phyloP scores from a whole-genome alignment of 371 early-diverging fungal genomes.

The Mucor lusitanicus region DNA sequence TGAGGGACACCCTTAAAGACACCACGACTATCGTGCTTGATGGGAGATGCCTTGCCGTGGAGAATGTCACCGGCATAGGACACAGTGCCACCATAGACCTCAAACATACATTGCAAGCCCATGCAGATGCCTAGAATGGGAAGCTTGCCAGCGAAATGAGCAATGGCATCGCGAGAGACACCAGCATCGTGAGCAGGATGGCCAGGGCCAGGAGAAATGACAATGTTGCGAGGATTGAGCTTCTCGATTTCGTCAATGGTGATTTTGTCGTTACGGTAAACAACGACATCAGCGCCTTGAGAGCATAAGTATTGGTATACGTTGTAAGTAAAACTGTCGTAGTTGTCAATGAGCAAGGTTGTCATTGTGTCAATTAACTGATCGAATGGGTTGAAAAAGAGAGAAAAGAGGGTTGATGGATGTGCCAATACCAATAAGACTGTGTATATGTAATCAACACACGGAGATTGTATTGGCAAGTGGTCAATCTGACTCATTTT shows the following conservation, averaged over 20 bases:
- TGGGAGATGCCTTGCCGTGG: constrained; percentile 90
- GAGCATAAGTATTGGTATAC: constrained; percentile 91
- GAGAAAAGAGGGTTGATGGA: not conserved
- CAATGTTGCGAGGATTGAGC: constrained; percentile 87
- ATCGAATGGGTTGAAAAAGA: not conserved
- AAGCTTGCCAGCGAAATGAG: constrained; percentile 87
- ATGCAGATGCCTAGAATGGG: constrained; percentile 97
- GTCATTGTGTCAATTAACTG: constrained; percentile 45
- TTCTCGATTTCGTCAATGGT: constrained; percentile 79
- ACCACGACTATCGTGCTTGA: constrained; percentile 90
- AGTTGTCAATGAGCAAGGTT: constrained; percentile 94
- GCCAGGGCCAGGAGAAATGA: constrained; percentile 97
- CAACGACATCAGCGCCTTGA: constrained; percentile 90
- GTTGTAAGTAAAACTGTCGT: constrained; percentile 98
- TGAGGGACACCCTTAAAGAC: constrained; percentile 84
- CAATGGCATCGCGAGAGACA: constrained; percentile 82
- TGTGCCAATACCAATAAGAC: not conserved
- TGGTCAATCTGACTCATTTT: constrained; percentile 18
- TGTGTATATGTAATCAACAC: not conserved
- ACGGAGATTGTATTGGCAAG: constrained; percentile 8
- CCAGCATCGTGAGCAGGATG: constrained; percentile 91
- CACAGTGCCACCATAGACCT: constrained; percentile 92
- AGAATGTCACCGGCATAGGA: constrained; percentile 90
- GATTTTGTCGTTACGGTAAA: constrained; percentile 92
- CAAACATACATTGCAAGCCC: constrained; percentile 96